phyloP scores from a whole-genome alignment of 2,329 filamentous ascomycete genomes.

The Aspergillus glaucus region DNA sequence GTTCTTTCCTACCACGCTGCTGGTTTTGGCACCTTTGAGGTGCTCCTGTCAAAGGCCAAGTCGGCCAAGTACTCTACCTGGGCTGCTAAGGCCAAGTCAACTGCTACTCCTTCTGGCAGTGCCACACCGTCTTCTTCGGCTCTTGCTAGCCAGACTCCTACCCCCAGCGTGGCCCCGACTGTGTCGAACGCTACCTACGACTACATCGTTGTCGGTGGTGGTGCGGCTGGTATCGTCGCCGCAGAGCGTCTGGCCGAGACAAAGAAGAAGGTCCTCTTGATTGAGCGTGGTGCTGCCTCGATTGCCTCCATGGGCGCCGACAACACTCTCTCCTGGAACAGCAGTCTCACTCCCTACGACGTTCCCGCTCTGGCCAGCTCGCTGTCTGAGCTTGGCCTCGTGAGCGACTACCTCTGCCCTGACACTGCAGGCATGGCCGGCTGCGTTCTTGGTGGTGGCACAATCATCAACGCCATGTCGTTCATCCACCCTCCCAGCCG shows the following conservation, averaged over 20 bases:
- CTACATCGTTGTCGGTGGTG: slow-evolving; percentile 18
- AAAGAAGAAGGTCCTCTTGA: slow-evolving; percentile 14
- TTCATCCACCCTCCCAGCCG: slow-evolving; percentile 42
- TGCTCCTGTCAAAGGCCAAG: slow-evolving; percentile 9
- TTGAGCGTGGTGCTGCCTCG: slow-evolving; percentile 13
- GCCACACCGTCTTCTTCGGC: slow-evolving; percentile 3
- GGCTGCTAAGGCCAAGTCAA: slow-evolving; percentile 9
- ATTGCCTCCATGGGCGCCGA: slow-evolving; percentile 9
- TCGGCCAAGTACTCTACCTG: slow-evolving; percentile 13
- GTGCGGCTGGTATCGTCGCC: slow-evolving; percentile 15
- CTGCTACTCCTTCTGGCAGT: not conserved
- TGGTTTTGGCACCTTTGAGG: slow-evolving; percentile 12
- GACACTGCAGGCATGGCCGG: slow-evolving; percentile 14
- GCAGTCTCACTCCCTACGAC: slow-evolving; percentile 10
- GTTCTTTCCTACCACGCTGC: slow-evolving; percentile 10
- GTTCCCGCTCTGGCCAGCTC: slow-evolving; percentile 12
- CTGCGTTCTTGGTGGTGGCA: slow-evolving; percentile 15
- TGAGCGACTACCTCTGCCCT: slow-evolving; percentile 13
- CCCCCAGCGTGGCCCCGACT: slow-evolving; percentile 7
- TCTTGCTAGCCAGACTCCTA: slow-evolving; percentile 4
- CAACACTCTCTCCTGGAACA: slow-evolving; percentile 14
- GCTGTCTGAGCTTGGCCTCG: slow-evolving; percentile 7
- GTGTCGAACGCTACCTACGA: slow-evolving; percentile 14
- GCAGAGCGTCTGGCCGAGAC: slow-evolving; percentile 13
- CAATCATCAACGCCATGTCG: slow-evolving; percentile 13